Evolutionary conservation across 75 land plant genomes (phyloP), one percentile per base, ranked within the genome.

Genomic region (Larix kaempferi): DNA sequence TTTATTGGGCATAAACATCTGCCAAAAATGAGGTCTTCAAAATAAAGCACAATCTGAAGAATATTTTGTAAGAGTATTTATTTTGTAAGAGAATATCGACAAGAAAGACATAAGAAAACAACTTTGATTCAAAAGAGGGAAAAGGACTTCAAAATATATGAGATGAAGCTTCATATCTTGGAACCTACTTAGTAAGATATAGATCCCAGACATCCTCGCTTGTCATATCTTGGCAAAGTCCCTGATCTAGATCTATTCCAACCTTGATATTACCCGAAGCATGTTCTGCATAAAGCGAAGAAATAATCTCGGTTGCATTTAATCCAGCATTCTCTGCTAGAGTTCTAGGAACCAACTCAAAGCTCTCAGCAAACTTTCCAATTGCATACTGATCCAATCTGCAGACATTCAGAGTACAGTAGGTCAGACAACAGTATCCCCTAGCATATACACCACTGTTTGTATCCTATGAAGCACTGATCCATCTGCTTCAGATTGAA

Each of bases 381-480:
- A 98, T 98, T 6, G 99, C 99, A 86, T 95, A 95, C 83, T 98
- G 96, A 79, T 95, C 99, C 88, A 97, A 87, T 77, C 98, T 94
- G 88, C 80, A 89, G 55, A 65, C 39, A 65, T 21, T 6, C 29
- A 56, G 5, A 19, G 57, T 21, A 35, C n/a, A 69, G 13, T 33
- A 65, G 41, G 54, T 41, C 10, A 69, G 73, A 69, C 22, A 15
- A 19, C 44, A n/a, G 49, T 7, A 41, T 41, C 3, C 73, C 13
- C 41, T 35, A 33, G 17, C 39, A 14, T 49, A 49, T 49, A 49
- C 54, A 49, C 54, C 12, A 49, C 54, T 49, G 54, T 49, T 49
- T 49, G 54, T 49, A 49, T 49, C 54, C 11, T 49, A 2, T 11
- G 11, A 49, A 10, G 2, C 12, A 49, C 54, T 49, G 10, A 49